A percentile compares a stretch with the other conserved stretches of the same genome.
phyloP scores from a whole-genome alignment of 2,329 filamentous ascomycete genomes.

The Aciculosporium take region DNA sequence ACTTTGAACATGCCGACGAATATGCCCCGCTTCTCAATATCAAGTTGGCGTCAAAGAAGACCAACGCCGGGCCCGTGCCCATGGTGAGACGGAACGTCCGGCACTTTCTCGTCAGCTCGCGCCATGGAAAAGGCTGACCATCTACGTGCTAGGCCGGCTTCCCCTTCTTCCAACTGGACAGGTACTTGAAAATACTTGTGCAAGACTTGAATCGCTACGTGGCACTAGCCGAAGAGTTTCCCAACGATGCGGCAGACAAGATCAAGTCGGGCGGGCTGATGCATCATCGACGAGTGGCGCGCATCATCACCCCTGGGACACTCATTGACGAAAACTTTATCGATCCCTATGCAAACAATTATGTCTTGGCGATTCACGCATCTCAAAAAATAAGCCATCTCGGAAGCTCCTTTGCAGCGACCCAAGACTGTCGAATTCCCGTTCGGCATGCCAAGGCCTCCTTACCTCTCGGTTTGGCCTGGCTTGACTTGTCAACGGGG shows the following conservation, averaged over 20 bases:
- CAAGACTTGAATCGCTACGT: constrained; percentile 85
- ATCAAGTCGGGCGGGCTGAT: constrained; percentile 63
- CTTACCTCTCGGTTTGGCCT: constrained; percentile 59
- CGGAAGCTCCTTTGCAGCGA: neutral
- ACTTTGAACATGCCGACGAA: constrained; percentile 89
- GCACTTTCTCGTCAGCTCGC: neutral
- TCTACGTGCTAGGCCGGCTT: constrained; percentile 57
- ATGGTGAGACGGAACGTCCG: constrained; percentile 47
- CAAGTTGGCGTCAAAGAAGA: constrained; percentile 71
- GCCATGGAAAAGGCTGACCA: constrained; percentile 2
- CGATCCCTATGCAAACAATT: constrained; percentile 88
- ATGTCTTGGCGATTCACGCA: constrained; percentile 67
- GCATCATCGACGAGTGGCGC: constrained; percentile 72
- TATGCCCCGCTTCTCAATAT: constrained; percentile 74
- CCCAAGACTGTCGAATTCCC: constrained; percentile 1
- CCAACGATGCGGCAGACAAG: constrained; percentile 54
- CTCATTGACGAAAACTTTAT: constrained; percentile 97
- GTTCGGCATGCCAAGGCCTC: constrained; percentile 5
- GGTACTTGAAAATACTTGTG: constrained; percentile 83
- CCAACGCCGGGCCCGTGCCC: constrained; percentile 61
- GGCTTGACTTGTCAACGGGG: constrained; percentile 90
- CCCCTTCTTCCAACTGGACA: constrained; percentile 81
- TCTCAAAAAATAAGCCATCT: neutral
- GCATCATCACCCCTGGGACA: constrained; percentile 87
- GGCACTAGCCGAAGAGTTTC: constrained; percentile 86